A percentile compares a stretch with the other conserved stretches of the same genome.
phyloP scores from a whole-genome alignment of 164 flowering plant genomes.

The Euptelea pleiosperma region DNA sequence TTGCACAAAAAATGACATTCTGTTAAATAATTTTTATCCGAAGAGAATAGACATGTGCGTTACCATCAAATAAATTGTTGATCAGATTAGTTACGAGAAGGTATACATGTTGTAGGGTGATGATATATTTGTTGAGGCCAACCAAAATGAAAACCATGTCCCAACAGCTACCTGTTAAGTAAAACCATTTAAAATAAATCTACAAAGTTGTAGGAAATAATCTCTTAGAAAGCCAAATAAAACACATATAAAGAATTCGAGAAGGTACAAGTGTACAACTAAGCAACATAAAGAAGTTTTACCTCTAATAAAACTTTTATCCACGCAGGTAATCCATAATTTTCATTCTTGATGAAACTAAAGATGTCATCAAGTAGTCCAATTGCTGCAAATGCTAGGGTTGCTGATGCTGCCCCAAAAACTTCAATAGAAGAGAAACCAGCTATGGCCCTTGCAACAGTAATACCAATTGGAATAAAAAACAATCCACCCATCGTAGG shows the following conservation, averaged over 20 bases:
- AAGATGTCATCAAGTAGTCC: conserved; percentile 73
- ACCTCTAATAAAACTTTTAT: conserved; percentile 59
- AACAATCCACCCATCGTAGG: conserved; percentile 93
- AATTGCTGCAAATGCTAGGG: conserved; percentile 66
- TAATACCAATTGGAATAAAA: conserved; percentile 72
- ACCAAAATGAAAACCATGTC: conserved; percentile 68
- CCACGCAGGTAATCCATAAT: conserved; percentile 51
- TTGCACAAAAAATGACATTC: conserved; percentile 3
- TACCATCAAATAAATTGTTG: conserved; percentile 66
- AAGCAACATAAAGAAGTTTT: conserved; percentile 16
- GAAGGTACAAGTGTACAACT: neutral
- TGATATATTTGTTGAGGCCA: conserved; percentile 51
- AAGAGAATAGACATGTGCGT: conserved; percentile 52
- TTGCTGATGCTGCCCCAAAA: conserved; percentile 57
- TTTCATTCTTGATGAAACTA: conserved; percentile 45
- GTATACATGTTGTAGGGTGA: conserved; percentile 96
- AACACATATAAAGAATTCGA: neutral
- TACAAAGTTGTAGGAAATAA: conserved; percentile 2
- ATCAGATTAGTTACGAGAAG: conserved; percentile 63
- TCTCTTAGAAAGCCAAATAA: neutral
- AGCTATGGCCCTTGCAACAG: conserved; percentile 50
- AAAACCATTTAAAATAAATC: conserved; percentile 11
- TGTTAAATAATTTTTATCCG: conserved; percentile 13
- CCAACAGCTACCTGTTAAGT: conserved; percentile 68
- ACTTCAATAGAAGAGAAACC: conserved; percentile 73